Evolutionary conservation across 805 yeast genomes (phyloP).

Genomic region (Candida oleophila): DNA sequence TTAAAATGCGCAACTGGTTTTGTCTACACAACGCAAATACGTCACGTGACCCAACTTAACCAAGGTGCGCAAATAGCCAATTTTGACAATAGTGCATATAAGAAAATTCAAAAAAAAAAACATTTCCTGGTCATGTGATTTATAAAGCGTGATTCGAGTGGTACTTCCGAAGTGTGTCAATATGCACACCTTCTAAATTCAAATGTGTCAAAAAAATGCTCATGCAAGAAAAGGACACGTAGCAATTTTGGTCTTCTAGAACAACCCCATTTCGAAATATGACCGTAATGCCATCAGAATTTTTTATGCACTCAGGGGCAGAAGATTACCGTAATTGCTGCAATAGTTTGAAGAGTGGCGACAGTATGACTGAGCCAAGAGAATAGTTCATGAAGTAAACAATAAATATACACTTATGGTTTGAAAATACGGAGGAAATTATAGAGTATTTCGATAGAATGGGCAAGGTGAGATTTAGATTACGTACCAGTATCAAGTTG

Average conservation of each 20-base stretch:
- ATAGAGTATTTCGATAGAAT: too few species aligned
- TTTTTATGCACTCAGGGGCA: not conserved
- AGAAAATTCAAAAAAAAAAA: too few species aligned
- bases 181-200: not conserved
- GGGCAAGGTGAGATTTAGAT: too few species aligned
- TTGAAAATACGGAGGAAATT: not conserved
- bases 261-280: not conserved
- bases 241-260: not conserved
- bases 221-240: conserved; percentile 1
- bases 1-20: too few species aligned
- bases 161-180: not conserved
- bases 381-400: not conserved
- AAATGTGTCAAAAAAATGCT: not conserved
- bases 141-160: too few species aligned
- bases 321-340: not conserved
- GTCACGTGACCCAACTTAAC: too few species aligned
- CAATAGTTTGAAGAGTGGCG: not conserved
- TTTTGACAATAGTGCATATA: too few species aligned
- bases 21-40: too few species aligned
- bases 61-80: too few species aligned
- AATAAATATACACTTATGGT: not conserved
- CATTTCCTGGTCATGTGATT: too few species aligned
- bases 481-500: too few species aligned
- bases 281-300: too few species aligned
- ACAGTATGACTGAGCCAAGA: not conserved